Evolutionary conservation across 2,329 filamentous ascomycete species (phyloP).

Genomic region (Spiromastix sp.): DNA sequence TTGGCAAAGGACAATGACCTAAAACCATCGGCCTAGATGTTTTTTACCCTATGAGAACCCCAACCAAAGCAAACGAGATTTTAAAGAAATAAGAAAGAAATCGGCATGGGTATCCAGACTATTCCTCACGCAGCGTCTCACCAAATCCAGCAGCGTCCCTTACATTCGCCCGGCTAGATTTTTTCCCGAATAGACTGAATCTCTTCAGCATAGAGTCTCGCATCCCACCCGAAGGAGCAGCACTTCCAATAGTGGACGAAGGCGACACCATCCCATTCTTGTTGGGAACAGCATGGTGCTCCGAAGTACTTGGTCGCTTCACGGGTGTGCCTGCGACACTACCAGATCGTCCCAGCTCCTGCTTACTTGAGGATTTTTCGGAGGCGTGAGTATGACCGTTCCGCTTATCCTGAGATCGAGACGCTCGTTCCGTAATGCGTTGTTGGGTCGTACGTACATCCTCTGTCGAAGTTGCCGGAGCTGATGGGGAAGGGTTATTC

Average conservation of each 20-base stretch:
- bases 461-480: slow-evolving; percentile 9
- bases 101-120: slow-evolving; percentile 9
- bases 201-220: slow-evolving; percentile 64
- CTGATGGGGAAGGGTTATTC: slow-evolving; percentile 5
- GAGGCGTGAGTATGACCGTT: background rate
- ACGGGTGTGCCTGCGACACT: background rate
- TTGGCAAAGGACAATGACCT: too few relatives aligned
- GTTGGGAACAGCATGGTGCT: too few relatives aligned
- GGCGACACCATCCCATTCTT: too few relatives aligned
- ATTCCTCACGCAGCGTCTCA: slow-evolving; percentile 27
- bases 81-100: slow-evolving; percentile 8
- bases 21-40: too few relatives aligned
- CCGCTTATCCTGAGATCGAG: slow-evolving; percentile 1
- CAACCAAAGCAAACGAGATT: too few relatives aligned
- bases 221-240: slow-evolving; percentile 16
- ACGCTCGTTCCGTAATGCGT: slow-evolving; percentile 12
- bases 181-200: slow-evolving; percentile 66
- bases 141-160: slow-evolving; percentile 15
- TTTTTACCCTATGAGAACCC: too few relatives aligned
- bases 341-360: too few relatives aligned
- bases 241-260: slow-evolving; percentile 2
- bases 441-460: slow-evolving; percentile 14
- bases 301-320: slow-evolving; percentile 6
- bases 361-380: too few relatives aligned
- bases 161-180: slow-evolving; percentile 48